phyloP scores from a whole-genome alignment of 306 rosid genomes.

The Canavalia gladiata region DNA sequence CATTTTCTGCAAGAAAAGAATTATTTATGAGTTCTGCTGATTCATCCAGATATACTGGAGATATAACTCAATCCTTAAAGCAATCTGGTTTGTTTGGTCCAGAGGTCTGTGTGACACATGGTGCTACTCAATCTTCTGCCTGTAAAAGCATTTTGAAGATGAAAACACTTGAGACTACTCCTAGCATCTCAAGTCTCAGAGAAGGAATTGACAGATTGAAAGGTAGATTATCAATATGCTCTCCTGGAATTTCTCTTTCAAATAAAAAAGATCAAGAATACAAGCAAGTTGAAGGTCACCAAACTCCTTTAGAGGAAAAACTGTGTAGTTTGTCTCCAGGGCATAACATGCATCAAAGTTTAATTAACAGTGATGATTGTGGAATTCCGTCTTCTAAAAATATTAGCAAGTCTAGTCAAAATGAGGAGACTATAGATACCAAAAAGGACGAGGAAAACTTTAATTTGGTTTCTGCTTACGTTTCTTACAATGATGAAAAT shows the following conservation, averaged over 20 bases:
- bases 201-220: slow-evolving; percentile 69
- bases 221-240: slow-evolving; percentile 64
- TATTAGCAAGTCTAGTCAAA: slow-evolving; percentile 49
- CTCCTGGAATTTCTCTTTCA: slow-evolving; percentile 58
- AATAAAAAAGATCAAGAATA: slow-evolving; percentile 45
- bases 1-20: slow-evolving; percentile 47
- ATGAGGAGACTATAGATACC: slow-evolving; percentile 48
- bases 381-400: slow-evolving; percentile 48
- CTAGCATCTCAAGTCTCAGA: slow-evolving; percentile 62
- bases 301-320: slow-evolving; percentile 55
- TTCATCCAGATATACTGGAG: slow-evolving; percentile 50
- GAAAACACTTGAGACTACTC: slow-evolving; percentile 59
- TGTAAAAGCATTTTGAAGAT: slow-evolving; percentile 64
- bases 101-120: slow-evolving; percentile 44
- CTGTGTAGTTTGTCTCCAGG: slow-evolving; percentile 49
- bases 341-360: slow-evolving; percentile 46
- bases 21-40: slow-evolving; percentile 54
- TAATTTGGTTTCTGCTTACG: slow-evolving; percentile 34
- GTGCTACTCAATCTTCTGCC: slow-evolving; percentile 52
- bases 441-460: slow-evolving; percentile 46
- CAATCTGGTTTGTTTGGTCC: slow-evolving; percentile 42
- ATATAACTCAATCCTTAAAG: slow-evolving; percentile 58
- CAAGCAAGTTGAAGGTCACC: slow-evolving; percentile 55
- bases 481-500: slow-evolving; percentile 44
- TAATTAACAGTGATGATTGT: slow-evolving; percentile 50